These are phyloP conservation scores for Pythium pyrilobum DNA, from an alignment of 352 stramenopile genomes.

Conservation along the genomic window DNA sequence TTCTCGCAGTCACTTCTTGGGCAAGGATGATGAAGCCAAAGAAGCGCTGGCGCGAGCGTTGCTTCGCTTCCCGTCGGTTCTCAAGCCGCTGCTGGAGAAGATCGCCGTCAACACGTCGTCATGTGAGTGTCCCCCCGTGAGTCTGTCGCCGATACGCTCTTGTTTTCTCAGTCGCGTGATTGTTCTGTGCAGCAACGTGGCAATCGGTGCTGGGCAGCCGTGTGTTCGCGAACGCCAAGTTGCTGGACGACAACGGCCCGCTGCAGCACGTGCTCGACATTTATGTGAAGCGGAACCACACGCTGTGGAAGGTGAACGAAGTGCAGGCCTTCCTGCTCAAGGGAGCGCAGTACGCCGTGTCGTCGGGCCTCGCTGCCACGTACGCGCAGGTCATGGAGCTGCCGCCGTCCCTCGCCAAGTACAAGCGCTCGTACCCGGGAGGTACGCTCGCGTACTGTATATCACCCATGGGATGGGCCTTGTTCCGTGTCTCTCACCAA, in stretches of 20 bases:
- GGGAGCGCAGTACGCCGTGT: slow-evolving; percentile 58
- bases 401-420: slow-evolving; percentile 58
- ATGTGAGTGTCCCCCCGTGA: slow-evolving; percentile 26
- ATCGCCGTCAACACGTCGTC: slow-evolving; percentile 63
- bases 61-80: slow-evolving; percentile 59
- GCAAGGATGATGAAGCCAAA: slow-evolving; percentile 49
- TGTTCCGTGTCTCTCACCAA: too few relatives aligned
- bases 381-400: slow-evolving; percentile 59
- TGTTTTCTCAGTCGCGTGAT: too few relatives aligned
- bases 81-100: slow-evolving; percentile 74
- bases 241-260: slow-evolving; percentile 45
- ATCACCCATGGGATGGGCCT: too few relatives aligned
- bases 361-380: slow-evolving; percentile 39
- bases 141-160: too few relatives aligned
- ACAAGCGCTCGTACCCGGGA: slow-evolving; percentile 52
- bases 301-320: slow-evolving; percentile 82
- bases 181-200: slow-evolving; percentile 50
- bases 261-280: slow-evolving; percentile 77
- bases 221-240: slow-evolving; percentile 73
- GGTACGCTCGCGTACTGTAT: slow-evolving; percentile 32
- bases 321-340: slow-evolving; percentile 64
- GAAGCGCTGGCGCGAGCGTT: slow-evolving; percentile 54
- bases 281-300: slow-evolving; percentile 73
- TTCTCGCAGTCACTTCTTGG: slow-evolving; percentile 62
- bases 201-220: slow-evolving; percentile 61